Evolutionary conservation across 2,329 filamentous ascomycete genomes (phyloP).

Genomic region (Magnaporthiopsis poae): DNA sequence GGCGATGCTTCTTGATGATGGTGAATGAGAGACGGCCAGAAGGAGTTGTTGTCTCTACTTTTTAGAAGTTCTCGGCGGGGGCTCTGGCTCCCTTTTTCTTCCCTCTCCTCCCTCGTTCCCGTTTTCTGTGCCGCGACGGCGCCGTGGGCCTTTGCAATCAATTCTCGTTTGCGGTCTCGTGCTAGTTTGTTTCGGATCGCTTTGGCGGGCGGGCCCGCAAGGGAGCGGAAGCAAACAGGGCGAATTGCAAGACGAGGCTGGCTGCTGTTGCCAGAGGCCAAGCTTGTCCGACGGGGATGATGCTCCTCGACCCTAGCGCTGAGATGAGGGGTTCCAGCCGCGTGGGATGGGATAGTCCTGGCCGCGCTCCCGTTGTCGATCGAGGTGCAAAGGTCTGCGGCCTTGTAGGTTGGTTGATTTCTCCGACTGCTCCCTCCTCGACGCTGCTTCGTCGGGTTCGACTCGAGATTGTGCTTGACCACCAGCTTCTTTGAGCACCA

Average conservation of each 20-base stretch:
- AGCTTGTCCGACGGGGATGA: neutral
- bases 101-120: neutral
- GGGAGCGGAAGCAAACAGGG: neutral
- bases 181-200: neutral
- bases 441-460: too few relatives aligned
- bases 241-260: neutral
- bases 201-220: neutral
- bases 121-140: neutral
- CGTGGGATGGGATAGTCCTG: neutral
- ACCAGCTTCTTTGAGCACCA: neutral
- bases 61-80: too few relatives aligned
- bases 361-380: neutral
- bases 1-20: too few relatives aligned
- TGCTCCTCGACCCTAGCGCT: neutral
- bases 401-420: neutral
- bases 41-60: too few relatives aligned
- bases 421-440: neutral
- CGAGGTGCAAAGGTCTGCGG: too few relatives aligned
- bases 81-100: neutral
- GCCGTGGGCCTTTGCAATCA: neutral
- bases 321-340: neutral
- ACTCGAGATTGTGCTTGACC: neutral
- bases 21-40: neutral
- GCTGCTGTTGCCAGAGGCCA: neutral
- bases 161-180: neutral